Conservation (phyloP, 1,139 yeast species). For the Diutina sp. region DNA sequence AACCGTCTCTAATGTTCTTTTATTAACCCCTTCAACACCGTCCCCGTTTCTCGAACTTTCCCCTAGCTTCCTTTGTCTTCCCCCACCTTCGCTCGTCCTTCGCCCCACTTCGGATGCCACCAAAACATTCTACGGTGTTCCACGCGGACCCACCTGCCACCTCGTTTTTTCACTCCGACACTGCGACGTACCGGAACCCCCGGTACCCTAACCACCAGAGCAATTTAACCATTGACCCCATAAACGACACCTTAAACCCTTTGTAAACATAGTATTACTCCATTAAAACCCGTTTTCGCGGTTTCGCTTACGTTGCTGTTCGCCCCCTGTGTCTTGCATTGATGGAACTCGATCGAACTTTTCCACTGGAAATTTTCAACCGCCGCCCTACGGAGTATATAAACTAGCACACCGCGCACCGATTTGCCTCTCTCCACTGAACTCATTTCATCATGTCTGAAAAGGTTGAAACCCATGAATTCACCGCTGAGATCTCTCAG, state of each 20-base stretch:
- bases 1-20: too few species aligned
- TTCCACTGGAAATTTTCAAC: neutral
- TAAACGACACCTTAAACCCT: neutral
- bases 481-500: slow-evolving; percentile 99
- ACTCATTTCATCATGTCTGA: neutral
- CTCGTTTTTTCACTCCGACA: neutral
- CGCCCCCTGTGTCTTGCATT: neutral
- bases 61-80: too few species aligned
- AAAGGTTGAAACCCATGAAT: slow-evolving; percentile 78
- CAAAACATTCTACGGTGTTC: neutral
- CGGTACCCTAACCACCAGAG: neutral
- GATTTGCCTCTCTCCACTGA: neutral
- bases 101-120: neutral
- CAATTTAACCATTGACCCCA: neutral
- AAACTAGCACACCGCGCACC: neutral
- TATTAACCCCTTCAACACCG: neutral
- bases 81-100: too few species aligned
- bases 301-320: neutral
- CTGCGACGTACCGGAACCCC: neutral
- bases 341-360: neutral
- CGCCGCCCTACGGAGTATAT: neutral
- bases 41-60: neutral
- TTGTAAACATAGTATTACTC: too few species aligned
- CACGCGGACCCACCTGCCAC: neutral
- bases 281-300: too few species aligned